phyloP scores from a whole-genome alignment of 371 early-diverging fungal genomes.

The Lichtheimia hyalospora region DNA sequence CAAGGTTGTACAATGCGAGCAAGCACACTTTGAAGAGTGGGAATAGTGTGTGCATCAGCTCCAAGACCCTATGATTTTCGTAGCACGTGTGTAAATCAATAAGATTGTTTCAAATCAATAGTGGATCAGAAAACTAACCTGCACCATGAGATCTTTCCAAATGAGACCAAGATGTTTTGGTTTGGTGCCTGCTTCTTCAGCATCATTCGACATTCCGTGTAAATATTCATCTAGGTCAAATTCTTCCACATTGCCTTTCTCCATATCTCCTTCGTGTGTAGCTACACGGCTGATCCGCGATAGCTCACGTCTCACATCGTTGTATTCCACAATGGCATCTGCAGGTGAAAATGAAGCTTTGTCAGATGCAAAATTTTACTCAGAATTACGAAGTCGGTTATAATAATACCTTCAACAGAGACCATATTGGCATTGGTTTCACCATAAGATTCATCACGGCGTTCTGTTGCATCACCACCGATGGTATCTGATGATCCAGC shows the following conservation, averaged over 20 bases:
- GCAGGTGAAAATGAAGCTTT: slow-evolving; percentile 19
- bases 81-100: not conserved
- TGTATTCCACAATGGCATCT: slow-evolving; percentile 18
- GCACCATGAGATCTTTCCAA: slow-evolving; percentile 33
- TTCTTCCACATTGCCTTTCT: slow-evolving; percentile 12
- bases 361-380: slow-evolving; percentile 64
- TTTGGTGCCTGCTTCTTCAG: slow-evolving; percentile 20
- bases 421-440: slow-evolving; percentile 16
- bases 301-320: slow-evolving; percentile 17
- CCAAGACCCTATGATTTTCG: slow-evolving; percentile 24
- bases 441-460: slow-evolving; percentile 13
- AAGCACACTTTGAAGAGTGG: slow-evolving; percentile 22
- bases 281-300: slow-evolving; percentile 6
- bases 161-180: slow-evolving; percentile 32
- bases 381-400: slow-evolving; percentile 13
- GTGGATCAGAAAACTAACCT: slow-evolving; percentile 16
- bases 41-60: slow-evolving; percentile 39
- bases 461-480: not conserved
- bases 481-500: not conserved
- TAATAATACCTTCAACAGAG: slow-evolving; percentile 15
- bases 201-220: slow-evolving; percentile 9
- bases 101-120: not conserved
- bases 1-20: slow-evolving; percentile 22
- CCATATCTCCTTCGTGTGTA: not conserved
- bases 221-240: slow-evolving; percentile 22